A percentile compares a stretch with the other conserved stretches of the same genome.
These are phyloP conservation scores for Luffa acutangula DNA, from an alignment of 306 rosid genomes.

Conservation along the genomic window DNA sequence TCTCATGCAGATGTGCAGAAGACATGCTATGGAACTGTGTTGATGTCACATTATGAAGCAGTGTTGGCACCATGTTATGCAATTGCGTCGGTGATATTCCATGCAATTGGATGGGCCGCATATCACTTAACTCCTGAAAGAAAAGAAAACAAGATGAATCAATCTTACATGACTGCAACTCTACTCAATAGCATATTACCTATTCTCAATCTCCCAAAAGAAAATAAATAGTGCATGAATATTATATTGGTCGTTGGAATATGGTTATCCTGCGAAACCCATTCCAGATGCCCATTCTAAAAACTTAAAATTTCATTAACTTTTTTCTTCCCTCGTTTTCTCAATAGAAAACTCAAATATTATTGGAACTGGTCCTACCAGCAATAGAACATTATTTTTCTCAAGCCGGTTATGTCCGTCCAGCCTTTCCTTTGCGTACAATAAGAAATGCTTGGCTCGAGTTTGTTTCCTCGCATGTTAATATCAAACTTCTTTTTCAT, in stretches of 20 bases:
- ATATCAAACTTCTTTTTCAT: not conserved
- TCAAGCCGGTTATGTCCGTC: not conserved
- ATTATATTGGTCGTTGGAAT: not conserved
- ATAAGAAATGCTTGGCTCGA: not conserved
- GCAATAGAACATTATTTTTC: too few relatives aligned
- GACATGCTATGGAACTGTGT: slow-evolving; percentile 5
- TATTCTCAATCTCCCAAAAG: not conserved
- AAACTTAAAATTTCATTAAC: not conserved
- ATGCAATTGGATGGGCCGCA: not conserved
- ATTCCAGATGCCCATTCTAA: not conserved
- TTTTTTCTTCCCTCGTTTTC: not conserved
- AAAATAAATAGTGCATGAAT: not conserved
- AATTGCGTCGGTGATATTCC: slow-evolving; percentile 10
- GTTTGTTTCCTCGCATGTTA: not conserved
- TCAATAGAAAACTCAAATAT: too few relatives aligned
- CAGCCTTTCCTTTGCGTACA: not conserved
- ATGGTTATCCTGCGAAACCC: not conserved
- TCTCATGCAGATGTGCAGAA: slow-evolving; percentile 5
- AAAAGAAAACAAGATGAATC: not conserved
- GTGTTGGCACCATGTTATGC: slow-evolving; percentile 12
- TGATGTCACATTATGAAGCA: slow-evolving; percentile 1
- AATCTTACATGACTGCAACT: not conserved
- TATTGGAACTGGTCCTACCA: too few relatives aligned
- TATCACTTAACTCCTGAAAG: not conserved
- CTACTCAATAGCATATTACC: not conserved